A percentile compares a stretch with the other conserved stretches of the same genome.
Conservation (phyloP, 768 basidiomycete species). For the Leccinum olivaceopallidum region DNA sequence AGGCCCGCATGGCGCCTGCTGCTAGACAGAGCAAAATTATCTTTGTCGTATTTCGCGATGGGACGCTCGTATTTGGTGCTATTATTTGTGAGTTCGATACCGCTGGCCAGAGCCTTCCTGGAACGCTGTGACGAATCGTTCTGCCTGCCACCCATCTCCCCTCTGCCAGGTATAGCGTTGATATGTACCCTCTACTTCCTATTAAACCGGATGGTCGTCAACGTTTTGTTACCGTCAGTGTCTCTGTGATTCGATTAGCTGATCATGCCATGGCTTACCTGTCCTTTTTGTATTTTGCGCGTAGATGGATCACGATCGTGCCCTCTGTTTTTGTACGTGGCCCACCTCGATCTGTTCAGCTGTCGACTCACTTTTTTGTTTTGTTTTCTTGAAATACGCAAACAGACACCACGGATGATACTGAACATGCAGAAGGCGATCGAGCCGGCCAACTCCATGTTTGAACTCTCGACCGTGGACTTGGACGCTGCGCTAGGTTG, state of each 20-base stretch:
- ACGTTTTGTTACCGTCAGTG: constrained; percentile 22
- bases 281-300: neutral
- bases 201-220: constrained; percentile 6
- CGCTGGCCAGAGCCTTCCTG: neutral
- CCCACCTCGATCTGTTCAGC: neutral
- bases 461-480: constrained; percentile 1
- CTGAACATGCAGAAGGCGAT: constrained; percentile 19
- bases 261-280: neutral
- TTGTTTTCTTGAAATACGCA: neutral
- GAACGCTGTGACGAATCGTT: neutral
- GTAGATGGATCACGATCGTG: constrained; percentile 14
- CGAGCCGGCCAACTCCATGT: neutral
- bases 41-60: constrained; percentile 18
- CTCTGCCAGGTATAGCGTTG: constrained; percentile 4
- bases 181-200: neutral
- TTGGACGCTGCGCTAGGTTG: neutral
- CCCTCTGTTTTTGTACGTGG: constrained; percentile 7
- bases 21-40: constrained; percentile 18
- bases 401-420: constrained; percentile 23
- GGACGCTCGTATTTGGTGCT: constrained; percentile 10
- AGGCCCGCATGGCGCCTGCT: constrained; percentile 2
- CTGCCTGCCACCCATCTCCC: neutral
- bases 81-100: constrained; percentile 12
- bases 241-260: neutral
- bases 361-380: neutral